These are phyloP conservation scores for Penicillium daleae DNA, from an alignment of 495 filamentous ascomycete species.

Conservation along the genomic window DNA sequence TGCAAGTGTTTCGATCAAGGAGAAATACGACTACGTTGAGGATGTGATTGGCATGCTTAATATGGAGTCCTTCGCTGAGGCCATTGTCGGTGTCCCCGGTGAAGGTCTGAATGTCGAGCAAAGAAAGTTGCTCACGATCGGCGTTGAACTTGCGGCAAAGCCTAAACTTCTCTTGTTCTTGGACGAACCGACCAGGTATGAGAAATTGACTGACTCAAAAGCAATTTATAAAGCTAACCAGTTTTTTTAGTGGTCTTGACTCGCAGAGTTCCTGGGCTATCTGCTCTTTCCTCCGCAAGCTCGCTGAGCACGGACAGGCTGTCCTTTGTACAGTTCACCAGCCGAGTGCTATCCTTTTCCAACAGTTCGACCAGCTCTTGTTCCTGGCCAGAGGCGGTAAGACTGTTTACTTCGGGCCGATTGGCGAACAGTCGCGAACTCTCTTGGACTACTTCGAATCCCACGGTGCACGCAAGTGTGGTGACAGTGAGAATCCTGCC, in stretches of 20 bases:
- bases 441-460: constrained; percentile 77
- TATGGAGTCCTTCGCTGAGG: constrained; percentile 49
- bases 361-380: constrained; percentile 85
- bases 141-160: constrained; percentile 87
- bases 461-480: constrained; percentile 69
- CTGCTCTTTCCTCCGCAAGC: constrained; percentile 74
- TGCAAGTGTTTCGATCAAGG: constrained; percentile 37
- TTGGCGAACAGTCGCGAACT: constrained; percentile 72
- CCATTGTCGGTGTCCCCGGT: constrained; percentile 48
- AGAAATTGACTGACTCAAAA: background rate
- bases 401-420: constrained; percentile 86
- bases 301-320: constrained; percentile 85
- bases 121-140: constrained; percentile 85
- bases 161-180: constrained; percentile 89
- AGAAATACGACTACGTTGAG: constrained; percentile 55
- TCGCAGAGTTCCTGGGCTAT: constrained; percentile 71
- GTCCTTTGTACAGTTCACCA: constrained; percentile 96
- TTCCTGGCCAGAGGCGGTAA: constrained; percentile 69
- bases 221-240: constrained; percentile 7
- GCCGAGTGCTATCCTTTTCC: constrained; percentile 87
- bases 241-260: constrained; percentile 69
- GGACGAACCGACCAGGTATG: constrained; percentile 70
- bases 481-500: constrained; percentile 73
- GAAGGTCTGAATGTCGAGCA: constrained; percentile 86
- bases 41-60: constrained; percentile 53